These are phyloP conservation scores for Fusarium virguliforme DNA, from an alignment of 2,329 filamentous ascomycete genomes.

Conservation along the genomic window DNA sequence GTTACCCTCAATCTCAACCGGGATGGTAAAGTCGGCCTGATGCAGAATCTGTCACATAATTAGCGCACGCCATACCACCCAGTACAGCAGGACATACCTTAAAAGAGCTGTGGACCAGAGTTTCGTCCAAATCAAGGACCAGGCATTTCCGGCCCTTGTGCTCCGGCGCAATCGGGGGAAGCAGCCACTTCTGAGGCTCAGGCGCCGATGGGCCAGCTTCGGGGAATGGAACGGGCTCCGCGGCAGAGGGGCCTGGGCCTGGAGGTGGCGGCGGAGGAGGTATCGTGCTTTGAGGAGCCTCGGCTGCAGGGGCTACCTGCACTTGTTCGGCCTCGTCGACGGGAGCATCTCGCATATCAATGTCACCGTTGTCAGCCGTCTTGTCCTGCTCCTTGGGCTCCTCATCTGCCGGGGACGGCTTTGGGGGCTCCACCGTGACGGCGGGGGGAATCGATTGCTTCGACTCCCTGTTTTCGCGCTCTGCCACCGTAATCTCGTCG, in stretches of 20 bases:
- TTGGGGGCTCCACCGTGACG: slow-evolving; percentile 63
- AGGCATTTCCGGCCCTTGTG: slow-evolving; percentile 93
- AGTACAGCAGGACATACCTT: slow-evolving; percentile 74
- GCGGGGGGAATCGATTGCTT: slow-evolving; percentile 62
- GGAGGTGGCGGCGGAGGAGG: slow-evolving; percentile 68
- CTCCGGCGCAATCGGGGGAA: slow-evolving; percentile 86
- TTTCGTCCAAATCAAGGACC: slow-evolving; percentile 96
- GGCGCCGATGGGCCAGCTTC: slow-evolving; percentile 63
- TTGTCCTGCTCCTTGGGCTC: slow-evolving; percentile 54
- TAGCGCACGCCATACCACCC: slow-evolving; percentile 33
- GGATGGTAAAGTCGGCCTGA: slow-evolving; percentile 98
- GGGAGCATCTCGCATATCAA: slow-evolving; percentile 77
- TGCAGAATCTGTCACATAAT: slow-evolving; percentile 82
- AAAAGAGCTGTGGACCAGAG: slow-evolving; percentile 97
- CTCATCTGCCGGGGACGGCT: slow-evolving; percentile 45
- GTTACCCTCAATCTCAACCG: slow-evolving; percentile 98
- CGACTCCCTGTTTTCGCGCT: slow-evolving; percentile 63
- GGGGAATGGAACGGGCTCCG: slow-evolving; percentile 57
- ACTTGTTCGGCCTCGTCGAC: slow-evolving; percentile 67
- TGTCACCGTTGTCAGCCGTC: slow-evolving; percentile 71
- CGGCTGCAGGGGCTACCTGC: slow-evolving; percentile 57
- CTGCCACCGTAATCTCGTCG: slow-evolving; percentile 62
- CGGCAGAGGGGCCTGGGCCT: slow-evolving; percentile 61
- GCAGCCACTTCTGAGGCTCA: slow-evolving; percentile 74
- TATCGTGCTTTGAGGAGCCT: slow-evolving; percentile 55